Percentiles rank a stretch among this genome's conserved stretches.
Evolutionary conservation across 768 basidiomycete genomes (phyloP).

Genomic region (Macrocybe gigantea): DNA sequence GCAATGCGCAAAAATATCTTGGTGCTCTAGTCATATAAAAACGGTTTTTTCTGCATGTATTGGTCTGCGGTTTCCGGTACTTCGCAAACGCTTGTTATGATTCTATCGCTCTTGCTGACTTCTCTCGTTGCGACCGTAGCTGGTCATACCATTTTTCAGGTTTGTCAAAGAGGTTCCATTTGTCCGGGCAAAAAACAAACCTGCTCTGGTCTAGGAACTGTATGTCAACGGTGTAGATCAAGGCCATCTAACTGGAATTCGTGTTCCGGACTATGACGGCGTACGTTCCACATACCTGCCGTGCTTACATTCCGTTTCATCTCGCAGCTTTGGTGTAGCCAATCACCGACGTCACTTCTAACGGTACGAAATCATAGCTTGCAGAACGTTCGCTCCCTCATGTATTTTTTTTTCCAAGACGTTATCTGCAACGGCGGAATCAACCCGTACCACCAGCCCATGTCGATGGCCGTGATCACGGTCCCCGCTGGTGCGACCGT

Average conservation of each 20-base stretch:
- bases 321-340: constrained; percentile 25
- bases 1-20: too few relatives aligned
- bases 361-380: constrained; percentile 17
- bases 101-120: not conserved
- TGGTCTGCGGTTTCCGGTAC: too few relatives aligned
- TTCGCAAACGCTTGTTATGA: too few relatives aligned
- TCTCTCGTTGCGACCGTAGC: constrained; percentile 20
- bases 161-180: constrained; percentile 6
- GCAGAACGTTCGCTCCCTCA: not conserved
- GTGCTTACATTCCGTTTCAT: too few relatives aligned
- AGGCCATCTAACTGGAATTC: constrained; percentile 35
- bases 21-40: too few relatives aligned
- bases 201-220: constrained; percentile 25
- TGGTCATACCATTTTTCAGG: constrained; percentile 52
- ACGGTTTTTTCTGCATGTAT: too few relatives aligned
- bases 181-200: not conserved
- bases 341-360: constrained; percentile 50
- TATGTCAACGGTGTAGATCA: constrained; percentile 46
- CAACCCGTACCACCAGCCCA: constrained; percentile 45
- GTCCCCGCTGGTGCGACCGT: constrained; percentile 48
- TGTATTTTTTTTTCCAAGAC: constrained; percentile 8
- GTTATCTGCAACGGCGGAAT: constrained; percentile 57
- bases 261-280: constrained; percentile 39
- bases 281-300: constrained; percentile 5
- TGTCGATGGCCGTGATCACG: constrained; percentile 37